phyloP scores from a whole-genome alignment of 108 stramenopile genomes.

The Mediolabrus comicus region DNA sequence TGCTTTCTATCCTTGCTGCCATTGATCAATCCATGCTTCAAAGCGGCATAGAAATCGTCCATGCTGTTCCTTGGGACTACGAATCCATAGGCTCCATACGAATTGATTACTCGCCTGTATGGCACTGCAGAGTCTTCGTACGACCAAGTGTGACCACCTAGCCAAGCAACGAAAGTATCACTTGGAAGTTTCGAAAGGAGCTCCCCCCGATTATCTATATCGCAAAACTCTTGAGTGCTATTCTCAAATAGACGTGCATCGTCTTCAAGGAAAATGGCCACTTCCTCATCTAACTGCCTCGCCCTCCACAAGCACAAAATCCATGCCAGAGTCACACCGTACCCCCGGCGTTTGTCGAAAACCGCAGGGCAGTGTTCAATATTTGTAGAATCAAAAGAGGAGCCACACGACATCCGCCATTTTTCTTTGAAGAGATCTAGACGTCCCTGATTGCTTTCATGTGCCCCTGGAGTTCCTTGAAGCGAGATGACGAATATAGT shows the following conservation, averaged over 20 bases:
- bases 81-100: neutral
- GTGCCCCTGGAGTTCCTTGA: conserved; percentile 17
- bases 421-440: conserved; percentile 11
- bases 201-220: neutral
- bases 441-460: conserved; percentile 13
- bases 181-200: neutral
- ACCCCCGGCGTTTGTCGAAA: neutral
- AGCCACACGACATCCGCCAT: conserved; percentile 6
- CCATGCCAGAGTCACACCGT: neutral
- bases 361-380: conserved; percentile 4
- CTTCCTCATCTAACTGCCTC: neutral
- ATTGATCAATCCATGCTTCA: neutral
- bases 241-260: neutral
- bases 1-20: neutral
- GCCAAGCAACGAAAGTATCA: neutral
- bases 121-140: neutral
- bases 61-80: neutral
- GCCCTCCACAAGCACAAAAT: neutral
- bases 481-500: conserved; percentile 20
- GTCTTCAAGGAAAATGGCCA: neutral
- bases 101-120: neutral
- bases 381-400: neutral
- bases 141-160: neutral
- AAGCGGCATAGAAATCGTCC: neutral
- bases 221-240: neutral